phyloP scores from a whole-genome alignment of 805 yeast species.

The Cyberlindnera mrakii region DNA sequence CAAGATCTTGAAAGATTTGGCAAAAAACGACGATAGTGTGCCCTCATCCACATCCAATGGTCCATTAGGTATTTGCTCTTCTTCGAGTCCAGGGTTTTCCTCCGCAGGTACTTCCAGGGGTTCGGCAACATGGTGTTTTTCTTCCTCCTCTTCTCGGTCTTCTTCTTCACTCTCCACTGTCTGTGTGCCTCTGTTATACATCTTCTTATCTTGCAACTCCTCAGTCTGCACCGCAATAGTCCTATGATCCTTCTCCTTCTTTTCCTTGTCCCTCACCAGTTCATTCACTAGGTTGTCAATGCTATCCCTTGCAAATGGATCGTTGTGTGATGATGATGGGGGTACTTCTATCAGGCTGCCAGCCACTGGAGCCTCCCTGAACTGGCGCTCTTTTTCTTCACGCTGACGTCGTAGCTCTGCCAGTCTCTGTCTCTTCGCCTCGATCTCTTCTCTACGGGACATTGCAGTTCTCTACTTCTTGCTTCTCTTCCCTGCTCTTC shows the following conservation, averaged over 20 bases:
- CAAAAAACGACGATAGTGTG: slow-evolving; percentile 12
- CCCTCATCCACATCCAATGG: slow-evolving; percentile 5
- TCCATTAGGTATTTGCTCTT: not conserved
- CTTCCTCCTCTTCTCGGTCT: not conserved
- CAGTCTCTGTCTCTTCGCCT: slow-evolving; percentile 44
- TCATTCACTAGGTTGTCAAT: slow-evolving; percentile 8
- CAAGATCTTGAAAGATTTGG: slow-evolving; percentile 20
- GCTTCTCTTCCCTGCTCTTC: not conserved
- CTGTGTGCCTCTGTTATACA: slow-evolving; percentile 25
- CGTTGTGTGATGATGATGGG: not conserved
- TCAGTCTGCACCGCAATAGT: slow-evolving; percentile 11
- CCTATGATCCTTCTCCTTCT: slow-evolving; percentile 2
- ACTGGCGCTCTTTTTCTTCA: slow-evolving; percentile 23
- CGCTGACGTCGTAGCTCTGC: slow-evolving; percentile 47
- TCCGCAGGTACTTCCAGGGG: not conserved
- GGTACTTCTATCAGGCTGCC: not conserved
- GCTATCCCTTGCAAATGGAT: not conserved
- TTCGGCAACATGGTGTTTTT: slow-evolving; percentile 2
- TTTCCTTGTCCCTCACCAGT: slow-evolving; percentile 5
- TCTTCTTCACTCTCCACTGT: slow-evolving; percentile 7
- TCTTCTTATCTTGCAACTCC: not conserved
- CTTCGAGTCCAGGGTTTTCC: not conserved
- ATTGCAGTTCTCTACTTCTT: slow-evolving; percentile 1
- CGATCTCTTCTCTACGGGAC: slow-evolving; percentile 37
- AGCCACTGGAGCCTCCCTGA: not conserved